Percentiles rank a stretch among this genome's conserved stretches.
Evolutionary conservation across 176 grass and related monocot species (phyloP).

Genomic region (Juncus effusus): DNA sequence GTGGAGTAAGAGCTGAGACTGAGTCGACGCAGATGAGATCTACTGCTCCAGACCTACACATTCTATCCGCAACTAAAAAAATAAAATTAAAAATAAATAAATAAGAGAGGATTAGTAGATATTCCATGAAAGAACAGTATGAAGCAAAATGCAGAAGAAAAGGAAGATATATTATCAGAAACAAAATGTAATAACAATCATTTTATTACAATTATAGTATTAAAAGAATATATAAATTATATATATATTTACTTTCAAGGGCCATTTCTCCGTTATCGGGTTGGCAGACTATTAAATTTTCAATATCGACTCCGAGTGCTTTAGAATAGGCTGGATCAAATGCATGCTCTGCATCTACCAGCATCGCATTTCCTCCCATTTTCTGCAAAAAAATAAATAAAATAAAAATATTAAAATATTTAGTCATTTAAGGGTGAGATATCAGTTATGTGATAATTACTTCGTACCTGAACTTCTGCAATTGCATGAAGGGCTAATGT

Average conservation of each 20-base stretch:
- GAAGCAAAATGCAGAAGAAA: conserved; percentile 17
- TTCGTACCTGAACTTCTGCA: conserved; percentile 83
- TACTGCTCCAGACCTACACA: conserved; percentile 96
- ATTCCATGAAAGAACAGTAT: background rate
- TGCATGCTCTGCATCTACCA: conserved; percentile 96
- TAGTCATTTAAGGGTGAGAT: conserved; percentile 4
- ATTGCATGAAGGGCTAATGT: conserved; percentile 96
- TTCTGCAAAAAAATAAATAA: conserved; percentile 51
- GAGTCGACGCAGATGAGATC: conserved; percentile 98
- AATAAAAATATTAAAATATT: conserved; percentile 4
- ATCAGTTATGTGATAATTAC: conserved; percentile 17
- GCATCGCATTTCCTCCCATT: conserved; percentile 94
- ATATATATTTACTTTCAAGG: conserved; percentile 72
- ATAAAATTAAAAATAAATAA: conserved; percentile 27
- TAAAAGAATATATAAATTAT: too few species aligned
- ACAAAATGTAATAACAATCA: too few species aligned
- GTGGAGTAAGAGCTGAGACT: conserved; percentile 93
- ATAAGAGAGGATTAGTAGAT: conserved; percentile 1
- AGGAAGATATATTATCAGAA: background rate
- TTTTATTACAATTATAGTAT: too few species aligned
- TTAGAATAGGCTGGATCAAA: conserved; percentile 98
- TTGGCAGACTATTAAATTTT: conserved; percentile 98
- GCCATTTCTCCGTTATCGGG: conserved; percentile 98
- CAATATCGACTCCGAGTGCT: conserved; percentile 88
- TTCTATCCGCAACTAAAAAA: conserved; percentile 86